Conservation (phyloP, 768 basidiomycete genomes). For the Tephrocybe sp. region DNA sequence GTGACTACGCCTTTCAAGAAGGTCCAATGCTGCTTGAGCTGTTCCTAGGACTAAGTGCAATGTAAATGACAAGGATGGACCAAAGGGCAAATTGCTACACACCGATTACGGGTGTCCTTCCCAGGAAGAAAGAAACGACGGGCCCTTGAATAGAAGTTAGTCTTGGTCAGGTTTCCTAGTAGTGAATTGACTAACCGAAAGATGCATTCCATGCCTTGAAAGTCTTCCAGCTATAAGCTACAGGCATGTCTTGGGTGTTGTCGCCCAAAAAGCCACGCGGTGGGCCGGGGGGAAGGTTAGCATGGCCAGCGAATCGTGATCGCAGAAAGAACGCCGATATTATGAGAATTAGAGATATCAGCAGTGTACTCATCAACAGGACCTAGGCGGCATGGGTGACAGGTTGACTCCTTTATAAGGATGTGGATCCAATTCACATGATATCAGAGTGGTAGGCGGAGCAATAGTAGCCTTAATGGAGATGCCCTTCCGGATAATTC, state of each 20-base stretch:
- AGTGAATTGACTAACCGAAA: conserved; percentile 13
- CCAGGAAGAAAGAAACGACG: conserved; percentile 19
- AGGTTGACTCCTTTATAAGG: no score
- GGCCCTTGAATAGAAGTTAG: conserved; percentile 9
- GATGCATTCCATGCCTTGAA: conserved; percentile 17
- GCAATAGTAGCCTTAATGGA: no score
- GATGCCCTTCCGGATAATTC: no score
- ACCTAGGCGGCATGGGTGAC: no score
- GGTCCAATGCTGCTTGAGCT: conserved; percentile 25
- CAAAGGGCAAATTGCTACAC: background rate
- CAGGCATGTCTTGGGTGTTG: conserved; percentile 6
- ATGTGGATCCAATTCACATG: background rate
- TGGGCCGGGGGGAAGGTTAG: conserved; percentile 6
- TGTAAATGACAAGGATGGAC: background rate
- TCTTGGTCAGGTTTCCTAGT: background rate
- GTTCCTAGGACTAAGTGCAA: conserved; percentile 22
- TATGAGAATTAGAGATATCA: background rate
- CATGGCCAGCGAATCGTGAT: background rate
- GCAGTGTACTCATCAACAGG: background rate
- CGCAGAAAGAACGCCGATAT: background rate
- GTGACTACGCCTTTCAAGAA: conserved; percentile 29
- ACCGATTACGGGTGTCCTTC: conserved; percentile 21
- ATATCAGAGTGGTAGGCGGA: no score
- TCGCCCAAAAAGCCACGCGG: conserved; percentile 1
- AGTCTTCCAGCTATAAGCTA: conserved; percentile 16